phyloP scores from a whole-genome alignment of 2,329 filamentous ascomycete species.

The Sclerotinia trifoliorum region DNA sequence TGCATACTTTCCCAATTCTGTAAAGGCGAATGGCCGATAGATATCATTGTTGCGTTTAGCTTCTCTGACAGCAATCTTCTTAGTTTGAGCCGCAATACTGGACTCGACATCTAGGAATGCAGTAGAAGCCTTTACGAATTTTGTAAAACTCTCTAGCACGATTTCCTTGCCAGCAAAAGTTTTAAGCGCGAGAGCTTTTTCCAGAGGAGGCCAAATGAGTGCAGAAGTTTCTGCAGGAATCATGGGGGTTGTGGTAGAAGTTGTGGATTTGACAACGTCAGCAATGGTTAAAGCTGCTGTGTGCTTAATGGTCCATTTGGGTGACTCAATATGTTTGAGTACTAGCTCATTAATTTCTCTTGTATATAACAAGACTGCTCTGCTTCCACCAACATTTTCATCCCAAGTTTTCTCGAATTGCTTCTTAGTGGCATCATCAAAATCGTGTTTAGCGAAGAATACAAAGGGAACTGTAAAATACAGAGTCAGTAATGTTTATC shows the following conservation, averaged over 20 bases:
- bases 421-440: conserved; percentile 73
- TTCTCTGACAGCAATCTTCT: conserved; percentile 80
- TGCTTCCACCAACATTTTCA: conserved; percentile 82
- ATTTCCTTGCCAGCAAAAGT: conserved; percentile 91
- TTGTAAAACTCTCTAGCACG: conserved; percentile 74
- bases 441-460: conserved; percentile 84
- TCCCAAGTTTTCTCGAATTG: conserved; percentile 85
- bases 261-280: conserved; percentile 66
- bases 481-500: not conserved
- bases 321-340: conserved; percentile 67
- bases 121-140: conserved; percentile 67
- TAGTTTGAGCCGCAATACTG: conserved; percentile 61
- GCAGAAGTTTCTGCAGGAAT: conserved; percentile 60
- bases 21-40: conserved; percentile 76
- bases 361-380: conserved; percentile 80
- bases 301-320: conserved; percentile 89
- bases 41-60: conserved; percentile 86
- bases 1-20: conserved; percentile 70
- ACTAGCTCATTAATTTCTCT: conserved; percentile 74
- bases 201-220: conserved; percentile 77
- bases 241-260: conserved; percentile 48
- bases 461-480: conserved; percentile 67
- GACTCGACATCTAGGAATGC: conserved; percentile 55
- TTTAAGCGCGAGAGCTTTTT: conserved; percentile 80
- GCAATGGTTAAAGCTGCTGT: conserved; percentile 79